Conservation (phyloP, 176 grass and related monocot genomes). For the Elaeis guineensis region DNA sequence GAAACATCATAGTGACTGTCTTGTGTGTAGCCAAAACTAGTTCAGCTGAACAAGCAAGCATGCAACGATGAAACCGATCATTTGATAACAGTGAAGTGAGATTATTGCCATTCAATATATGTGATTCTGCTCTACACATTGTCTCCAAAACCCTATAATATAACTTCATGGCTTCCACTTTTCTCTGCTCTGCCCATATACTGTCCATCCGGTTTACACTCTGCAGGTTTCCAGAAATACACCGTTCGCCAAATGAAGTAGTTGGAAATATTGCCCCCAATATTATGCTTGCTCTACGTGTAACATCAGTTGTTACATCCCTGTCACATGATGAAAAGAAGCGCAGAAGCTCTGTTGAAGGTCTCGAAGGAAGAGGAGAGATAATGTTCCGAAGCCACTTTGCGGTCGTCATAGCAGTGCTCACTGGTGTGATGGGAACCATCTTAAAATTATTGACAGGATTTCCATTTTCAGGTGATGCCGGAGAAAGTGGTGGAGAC, state of each 20-base stretch:
- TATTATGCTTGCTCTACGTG: conserved; percentile 67
- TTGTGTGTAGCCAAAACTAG: conserved; percentile 95
- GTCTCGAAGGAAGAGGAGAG: conserved; percentile 70
- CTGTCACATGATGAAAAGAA: conserved; percentile 74
- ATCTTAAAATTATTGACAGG: conserved; percentile 32
- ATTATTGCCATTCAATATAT: conserved; percentile 64
- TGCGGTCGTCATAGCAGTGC: conserved; percentile 89
- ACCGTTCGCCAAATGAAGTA: conserved; percentile 53
- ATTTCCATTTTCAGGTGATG: conserved; percentile 29
- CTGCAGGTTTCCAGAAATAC: conserved; percentile 30
- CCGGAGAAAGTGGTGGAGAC: conserved; percentile 69
- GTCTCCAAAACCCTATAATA: conserved; percentile 89
- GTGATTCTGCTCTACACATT: conserved; percentile 82
- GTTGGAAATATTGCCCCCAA: conserved; percentile 74
- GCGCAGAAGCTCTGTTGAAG: conserved; percentile 53
- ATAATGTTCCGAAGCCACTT: conserved; percentile 84
- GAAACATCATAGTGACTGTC: conserved; percentile 95
- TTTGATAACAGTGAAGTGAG: conserved; percentile 75
- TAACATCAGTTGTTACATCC: conserved; percentile 60
- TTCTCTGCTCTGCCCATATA: conserved; percentile 95
- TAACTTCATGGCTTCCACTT: conserved; percentile 81
- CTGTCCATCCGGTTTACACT: conserved; percentile 67
- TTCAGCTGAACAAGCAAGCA: conserved; percentile 94
- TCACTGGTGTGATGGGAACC: conserved; percentile 84
- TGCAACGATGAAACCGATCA: conserved; percentile 91